Percentiles rank a stretch among this genome's conserved stretches.
These are phyloP conservation scores for Trichoderma virens DNA, from an alignment of 495 filamentous ascomycete species.

Conservation along the genomic window DNA sequence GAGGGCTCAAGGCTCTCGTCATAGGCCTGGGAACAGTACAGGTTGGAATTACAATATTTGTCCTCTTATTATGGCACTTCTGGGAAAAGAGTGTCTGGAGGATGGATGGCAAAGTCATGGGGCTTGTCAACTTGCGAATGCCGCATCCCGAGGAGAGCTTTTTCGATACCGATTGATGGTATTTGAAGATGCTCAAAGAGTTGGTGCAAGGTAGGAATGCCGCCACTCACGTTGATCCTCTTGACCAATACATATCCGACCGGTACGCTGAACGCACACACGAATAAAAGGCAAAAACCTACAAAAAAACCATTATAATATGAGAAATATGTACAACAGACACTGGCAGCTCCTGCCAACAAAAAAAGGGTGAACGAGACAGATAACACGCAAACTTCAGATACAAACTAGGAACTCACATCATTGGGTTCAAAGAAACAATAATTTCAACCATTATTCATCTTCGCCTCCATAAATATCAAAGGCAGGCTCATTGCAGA, in stretches of 20 bases:
- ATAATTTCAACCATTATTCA: background rate
- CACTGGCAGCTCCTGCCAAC: background rate
- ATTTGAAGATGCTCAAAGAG: too few species aligned
- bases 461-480: background rate
- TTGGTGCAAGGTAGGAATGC: background rate
- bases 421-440: background rate
- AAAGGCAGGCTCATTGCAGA: too few species aligned
- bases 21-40: conserved; percentile 29
- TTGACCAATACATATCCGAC: background rate
- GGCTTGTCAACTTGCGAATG: conserved; percentile 31
- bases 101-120: conserved; percentile 35
- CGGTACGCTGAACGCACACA: too few species aligned
- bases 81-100: conserved; percentile 27
- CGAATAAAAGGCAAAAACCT: too few species aligned
- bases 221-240: background rate
- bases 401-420: too few species aligned
- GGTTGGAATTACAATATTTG: conserved; percentile 21
- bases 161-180: conserved; percentile 37
- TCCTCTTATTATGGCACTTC: conserved; percentile 29
- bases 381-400: background rate
- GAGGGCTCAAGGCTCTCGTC: conserved; percentile 26
- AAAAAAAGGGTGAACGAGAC: background rate
- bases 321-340: background rate
- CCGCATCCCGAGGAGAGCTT: conserved; percentile 33
- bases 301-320: background rate